Evolutionary conservation across 1,284 basidiomycete species (phyloP), one percentile per base, ranked within the genome.

Genomic region (Cryptococcus amylolentus): DNA sequence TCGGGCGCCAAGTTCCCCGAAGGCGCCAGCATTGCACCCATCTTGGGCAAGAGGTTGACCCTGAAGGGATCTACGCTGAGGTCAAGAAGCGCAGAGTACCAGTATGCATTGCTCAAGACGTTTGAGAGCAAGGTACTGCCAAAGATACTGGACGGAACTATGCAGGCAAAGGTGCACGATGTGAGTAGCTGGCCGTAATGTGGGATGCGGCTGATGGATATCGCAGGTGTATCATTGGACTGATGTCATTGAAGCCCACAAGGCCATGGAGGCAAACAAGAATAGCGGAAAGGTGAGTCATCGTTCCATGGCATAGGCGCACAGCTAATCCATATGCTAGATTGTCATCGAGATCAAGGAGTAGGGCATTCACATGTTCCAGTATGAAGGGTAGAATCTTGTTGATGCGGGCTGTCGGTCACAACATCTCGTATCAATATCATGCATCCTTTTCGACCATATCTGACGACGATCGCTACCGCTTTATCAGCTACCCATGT

Each of bases 51-150:
- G 80, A 86, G 94, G 8, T 82, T 98, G 55, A 85, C 86, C 12
- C 86, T 98, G 54, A 87, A 93, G 75, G 94, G 93, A 23, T 89
- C 89, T 13, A 96, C 91, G 0, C 80, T 97, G 42, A 86, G 93
- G 40, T 86, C 88, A 23, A 84, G 91, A 49, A 83, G 84, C n/a
- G 71, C 82, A 31, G 81, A 84, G 59, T 97, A 97, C 76, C 93
- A 97, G 77, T 81, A 84, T 5, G 81, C 88, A 16, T 80, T 97
- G 37, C 84, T 96, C 50, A 74, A 81, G 48, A 81, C 83, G 81
- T 92, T 88, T 67, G 76, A 80, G 61, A 63, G 75, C 49, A 77
- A 82, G 39, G 80, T 86, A 10, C 77, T 90, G 54, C 73, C 77
- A 35, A 80, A 84, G 62, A 84, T 93, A 60, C 85, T 85, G 9